Evolutionary conservation across 1,284 basidiomycete species (phyloP).

Genomic region (Athelia psychrophila): DNA sequence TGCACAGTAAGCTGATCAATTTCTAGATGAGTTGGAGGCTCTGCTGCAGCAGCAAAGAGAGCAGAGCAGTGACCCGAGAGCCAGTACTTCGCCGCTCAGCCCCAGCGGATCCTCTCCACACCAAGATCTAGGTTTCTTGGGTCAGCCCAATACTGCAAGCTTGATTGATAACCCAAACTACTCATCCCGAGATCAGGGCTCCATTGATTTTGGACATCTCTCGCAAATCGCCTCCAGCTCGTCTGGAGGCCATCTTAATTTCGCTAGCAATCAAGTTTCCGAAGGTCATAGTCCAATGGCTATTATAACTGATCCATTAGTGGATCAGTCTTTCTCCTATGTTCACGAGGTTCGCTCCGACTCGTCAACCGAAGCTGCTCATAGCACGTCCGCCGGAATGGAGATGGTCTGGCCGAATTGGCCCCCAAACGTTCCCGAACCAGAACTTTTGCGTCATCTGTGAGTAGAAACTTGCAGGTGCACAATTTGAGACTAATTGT

Average conservation of each 20-base stretch:
- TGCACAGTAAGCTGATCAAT: conserved; percentile 6
- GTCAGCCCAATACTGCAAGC: too few species aligned
- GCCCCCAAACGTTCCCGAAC: conserved; percentile 59
- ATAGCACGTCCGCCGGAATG: conserved; percentile 20
- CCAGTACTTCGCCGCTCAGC: background rate
- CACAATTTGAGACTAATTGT: conserved; percentile 2
- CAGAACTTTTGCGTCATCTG: conserved; percentile 62
- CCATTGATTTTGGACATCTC: too few species aligned
- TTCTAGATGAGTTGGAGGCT: conserved; percentile 60
- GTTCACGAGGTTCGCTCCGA: conserved; percentile 1
- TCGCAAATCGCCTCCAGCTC: too few species aligned
- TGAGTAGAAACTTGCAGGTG: conserved; percentile 29
- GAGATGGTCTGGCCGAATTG: conserved; percentile 59
- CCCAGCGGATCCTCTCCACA: too few species aligned
- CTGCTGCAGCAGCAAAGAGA: conserved; percentile 40
- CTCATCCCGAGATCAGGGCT: too few species aligned
- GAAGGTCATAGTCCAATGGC: too few species aligned
- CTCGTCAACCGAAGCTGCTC: conserved; percentile 8
- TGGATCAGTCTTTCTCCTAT: background rate
- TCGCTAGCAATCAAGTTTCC: too few species aligned
- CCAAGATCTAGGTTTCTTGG: too few species aligned
- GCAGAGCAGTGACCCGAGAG: background rate
- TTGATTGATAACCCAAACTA: too few species aligned
- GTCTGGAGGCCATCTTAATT: too few species aligned
- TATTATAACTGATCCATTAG: background rate